Percentiles rank a stretch among this genome's conserved stretches.
Evolutionary conservation across 1,284 basidiomycete species (phyloP).

Genomic region (Leccinum fallax): DNA sequence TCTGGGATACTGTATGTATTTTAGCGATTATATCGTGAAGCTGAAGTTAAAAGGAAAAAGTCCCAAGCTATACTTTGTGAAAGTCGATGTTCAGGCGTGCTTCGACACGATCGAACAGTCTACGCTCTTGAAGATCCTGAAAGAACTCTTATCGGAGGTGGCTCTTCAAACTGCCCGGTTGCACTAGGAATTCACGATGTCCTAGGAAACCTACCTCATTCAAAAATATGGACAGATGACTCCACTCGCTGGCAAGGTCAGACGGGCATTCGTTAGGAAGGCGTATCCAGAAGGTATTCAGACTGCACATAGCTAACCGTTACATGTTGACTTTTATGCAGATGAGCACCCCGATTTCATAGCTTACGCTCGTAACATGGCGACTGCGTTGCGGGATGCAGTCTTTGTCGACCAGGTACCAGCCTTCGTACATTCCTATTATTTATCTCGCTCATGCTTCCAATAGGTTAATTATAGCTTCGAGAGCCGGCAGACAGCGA

Average conservation of each 20-base stretch:
- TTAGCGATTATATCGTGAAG: not conserved
- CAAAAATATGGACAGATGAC: slow-evolving; percentile 67
- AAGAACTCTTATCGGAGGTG: slow-evolving; percentile 75
- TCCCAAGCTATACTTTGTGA: slow-evolving; percentile 91
- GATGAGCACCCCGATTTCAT: slow-evolving; percentile 78
- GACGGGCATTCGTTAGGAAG: slow-evolving; percentile 58
- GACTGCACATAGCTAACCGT: not conserved
- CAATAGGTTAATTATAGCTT: slow-evolving; percentile 62
- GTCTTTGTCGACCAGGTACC: slow-evolving; percentile 85
- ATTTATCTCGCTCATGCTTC: not conserved
- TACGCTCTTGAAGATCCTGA: slow-evolving; percentile 80
- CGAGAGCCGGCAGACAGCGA: slow-evolving; percentile 59
- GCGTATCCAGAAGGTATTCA: slow-evolving; percentile 66
- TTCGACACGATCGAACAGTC: slow-evolving; percentile 97
- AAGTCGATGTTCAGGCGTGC: slow-evolving; percentile 93
- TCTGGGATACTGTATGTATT: slow-evolving; percentile 55
- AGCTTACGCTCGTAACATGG: slow-evolving; percentile 65
- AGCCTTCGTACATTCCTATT: not conserved
- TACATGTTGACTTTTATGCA: slow-evolving; percentile 28
- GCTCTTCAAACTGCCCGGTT: slow-evolving; percentile 1
- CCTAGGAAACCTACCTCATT: slow-evolving; percentile 64
- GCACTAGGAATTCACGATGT: not conserved
- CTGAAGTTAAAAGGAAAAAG: slow-evolving; percentile 42
- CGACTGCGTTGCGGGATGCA: slow-evolving; percentile 68
- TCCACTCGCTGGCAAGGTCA: slow-evolving; percentile 51